These are phyloP conservation scores for Cryptosporidium tyzzeri DNA, from an alignment of 169 alveolate genomes.

Conservation along the genomic window DNA sequence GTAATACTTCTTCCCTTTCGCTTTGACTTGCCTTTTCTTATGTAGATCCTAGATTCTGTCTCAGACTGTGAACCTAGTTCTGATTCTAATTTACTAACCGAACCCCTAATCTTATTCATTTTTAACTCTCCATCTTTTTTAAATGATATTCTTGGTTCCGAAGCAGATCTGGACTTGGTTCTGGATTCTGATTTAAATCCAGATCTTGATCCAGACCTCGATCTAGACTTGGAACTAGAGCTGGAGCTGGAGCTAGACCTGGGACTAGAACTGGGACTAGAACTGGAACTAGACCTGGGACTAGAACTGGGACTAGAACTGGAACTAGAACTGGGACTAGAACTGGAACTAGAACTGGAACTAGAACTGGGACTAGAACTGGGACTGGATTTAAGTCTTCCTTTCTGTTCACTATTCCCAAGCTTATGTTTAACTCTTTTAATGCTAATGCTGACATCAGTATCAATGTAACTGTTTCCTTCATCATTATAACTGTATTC, in stretches of 20 bases:
- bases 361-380: neutral
- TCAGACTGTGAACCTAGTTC: neutral
- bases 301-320: neutral
- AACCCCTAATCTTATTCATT: neutral
- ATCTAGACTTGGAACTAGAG: neutral
- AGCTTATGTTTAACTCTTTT: neutral
- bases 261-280: neutral
- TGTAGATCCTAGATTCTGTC: neutral
- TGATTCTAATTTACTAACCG: neutral
- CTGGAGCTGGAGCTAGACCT: neutral
- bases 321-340: neutral
- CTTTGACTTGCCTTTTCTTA: neutral
- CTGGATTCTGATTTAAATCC: neutral
- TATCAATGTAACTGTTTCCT: neutral
- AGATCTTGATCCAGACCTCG: no score
- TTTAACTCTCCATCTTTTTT: neutral
- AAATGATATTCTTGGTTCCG: neutral
- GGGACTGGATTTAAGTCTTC: neutral
- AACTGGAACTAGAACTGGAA: neutral
- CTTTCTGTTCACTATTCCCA: neutral
- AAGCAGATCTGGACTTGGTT: neutral
- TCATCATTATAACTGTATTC: neutral
- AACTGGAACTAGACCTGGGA: neutral
- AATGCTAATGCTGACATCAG: constrained; percentile 14
- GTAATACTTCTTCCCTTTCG: neutral